Evolutionary conservation across 2,329 filamentous ascomycete species (phyloP).

Genomic region (Akanthomyces muscarius): DNA sequence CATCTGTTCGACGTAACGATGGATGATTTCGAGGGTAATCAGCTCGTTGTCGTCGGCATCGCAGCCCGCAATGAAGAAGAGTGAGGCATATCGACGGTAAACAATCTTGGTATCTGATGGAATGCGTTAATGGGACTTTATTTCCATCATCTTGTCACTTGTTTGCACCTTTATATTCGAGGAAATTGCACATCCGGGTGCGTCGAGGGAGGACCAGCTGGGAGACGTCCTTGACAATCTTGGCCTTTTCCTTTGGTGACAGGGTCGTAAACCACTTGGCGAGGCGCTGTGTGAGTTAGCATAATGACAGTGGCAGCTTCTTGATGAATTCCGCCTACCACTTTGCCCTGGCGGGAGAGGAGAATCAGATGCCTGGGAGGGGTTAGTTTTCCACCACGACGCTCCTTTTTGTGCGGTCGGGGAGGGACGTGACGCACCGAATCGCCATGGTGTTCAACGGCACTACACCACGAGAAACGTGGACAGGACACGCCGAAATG

Average conservation of each 20-base stretch:
- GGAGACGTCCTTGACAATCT: conserved; percentile 99
- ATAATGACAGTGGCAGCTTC: background rate
- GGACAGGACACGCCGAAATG: background rate
- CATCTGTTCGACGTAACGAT: conserved; percentile 99
- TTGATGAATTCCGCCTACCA: conserved; percentile 59
- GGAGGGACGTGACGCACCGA: conserved; percentile 34
- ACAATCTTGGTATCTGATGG: conserved; percentile 89
- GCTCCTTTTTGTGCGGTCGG: conserved; percentile 12
- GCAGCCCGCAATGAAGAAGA: conserved; percentile 98
- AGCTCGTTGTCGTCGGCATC: conserved; percentile 97
- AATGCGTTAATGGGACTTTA: background rate
- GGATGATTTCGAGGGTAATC: conserved; percentile 96
- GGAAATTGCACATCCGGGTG: conserved; percentile 99
- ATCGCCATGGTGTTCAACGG: conserved; percentile 38
- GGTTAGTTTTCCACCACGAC: conserved; percentile 11
- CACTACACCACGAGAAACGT: conserved; percentile 19
- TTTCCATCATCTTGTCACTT: background rate
- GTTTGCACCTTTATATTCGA: conserved; percentile 89
- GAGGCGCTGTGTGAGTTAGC: conserved; percentile 63
- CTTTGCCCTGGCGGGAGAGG: conserved; percentile 97
- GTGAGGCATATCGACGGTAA: conserved; percentile 95
- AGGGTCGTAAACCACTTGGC: conserved; percentile 99
- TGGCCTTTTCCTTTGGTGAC: conserved; percentile 96
- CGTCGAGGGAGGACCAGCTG: conserved; percentile 93
- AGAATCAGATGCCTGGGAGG: conserved; percentile 84